These are phyloP conservation scores for Mortierella sp. DNA, from an alignment of 371 early-diverging fungal genomes.

Conservation along the genomic window DNA sequence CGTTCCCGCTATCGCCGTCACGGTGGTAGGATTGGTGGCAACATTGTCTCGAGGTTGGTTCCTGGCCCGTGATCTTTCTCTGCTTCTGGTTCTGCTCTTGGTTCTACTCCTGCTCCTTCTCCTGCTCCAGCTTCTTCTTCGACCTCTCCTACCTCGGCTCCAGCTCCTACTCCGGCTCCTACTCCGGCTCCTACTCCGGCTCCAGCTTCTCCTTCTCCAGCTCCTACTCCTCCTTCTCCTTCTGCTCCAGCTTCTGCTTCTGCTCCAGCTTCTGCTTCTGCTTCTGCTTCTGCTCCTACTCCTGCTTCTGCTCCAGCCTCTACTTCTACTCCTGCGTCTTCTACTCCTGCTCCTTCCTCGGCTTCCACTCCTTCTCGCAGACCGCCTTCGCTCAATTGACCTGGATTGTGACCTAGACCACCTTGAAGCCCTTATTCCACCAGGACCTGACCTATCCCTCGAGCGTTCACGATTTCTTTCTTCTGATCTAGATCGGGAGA, in stretches of 20 bases:
- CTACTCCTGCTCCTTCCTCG: conserved; percentile 1
- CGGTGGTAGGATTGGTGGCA: no score
- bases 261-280: not conserved
- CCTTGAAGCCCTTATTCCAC: not conserved
- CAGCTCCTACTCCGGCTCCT: no score
- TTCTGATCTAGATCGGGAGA: conserved; percentile 11
- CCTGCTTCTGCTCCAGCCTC: not conserved
- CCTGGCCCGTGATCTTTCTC: no score
- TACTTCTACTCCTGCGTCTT: no score
- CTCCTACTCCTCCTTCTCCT: no score
- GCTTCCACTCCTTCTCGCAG: conserved; percentile 5
- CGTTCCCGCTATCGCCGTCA: no score
- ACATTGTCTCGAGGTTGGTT: no score
- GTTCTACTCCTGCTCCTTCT: no score
- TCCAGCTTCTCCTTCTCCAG: not conserved
- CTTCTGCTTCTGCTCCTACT: conserved; percentile 7
- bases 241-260: no score
- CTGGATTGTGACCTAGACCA: conserved; percentile 1
- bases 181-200: not conserved
- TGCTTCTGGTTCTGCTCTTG: no score
- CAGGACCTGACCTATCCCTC: not conserved
- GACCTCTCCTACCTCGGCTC: conserved; percentile 1
- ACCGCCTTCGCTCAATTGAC: not conserved
- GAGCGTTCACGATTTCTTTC: not conserved
- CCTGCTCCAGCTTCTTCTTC: not conserved